Base-by-base conservation (phyloP, 306 rosid genomes). In the Cyamopsis tetragonoloba region DNA sequence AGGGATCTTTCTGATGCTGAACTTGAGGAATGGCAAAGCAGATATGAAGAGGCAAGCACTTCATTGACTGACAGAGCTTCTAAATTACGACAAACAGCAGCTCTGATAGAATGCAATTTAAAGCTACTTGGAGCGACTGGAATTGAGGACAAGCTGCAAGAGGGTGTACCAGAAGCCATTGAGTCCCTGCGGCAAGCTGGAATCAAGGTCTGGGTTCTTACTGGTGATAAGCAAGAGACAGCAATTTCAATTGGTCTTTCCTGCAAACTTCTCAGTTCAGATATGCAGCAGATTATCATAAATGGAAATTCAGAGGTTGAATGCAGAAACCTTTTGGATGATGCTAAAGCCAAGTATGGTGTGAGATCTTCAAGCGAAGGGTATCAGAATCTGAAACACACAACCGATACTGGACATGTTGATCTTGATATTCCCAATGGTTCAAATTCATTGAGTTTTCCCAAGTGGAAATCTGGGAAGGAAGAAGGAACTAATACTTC, bases 221-320 rank as follows among this genome's bases (percentile, higher is more conserved):
- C 99, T 4, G 99, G 99, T 60, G 99, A 95, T 81, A 95, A 95
- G 85, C 99, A 95, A 71, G 99, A 95, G 89, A 95, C 99, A 0
- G 99, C 99, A 12, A 90, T 95, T 70, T 95, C 99, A 12, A 90
- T 95, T 64, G 97, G 91, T 69, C 81, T 88, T 70, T 90, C 99
- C 34, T 90, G 96, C 85, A 95, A 88, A 76, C 96, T 95, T 54
- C 79, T 95, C 69, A 88, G 84, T 56, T 38, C 78, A 60, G 92
- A 85, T 73, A 90, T 88, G 99, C 84, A 82, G 50, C 87, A 84
- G 67, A 85, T 90, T 60, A 73, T 86, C 28, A 88, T 95, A 60
- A 95, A 90, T 80, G 93, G 99, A 23, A 86, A 79, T 50, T 85
- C 91, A 2, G 88, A 88, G 80, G 75, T 44, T 41, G 93, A 88